Base-by-base conservation (phyloP, 768 basidiomycete genomes). In the Lactarius psammicola region DNA sequence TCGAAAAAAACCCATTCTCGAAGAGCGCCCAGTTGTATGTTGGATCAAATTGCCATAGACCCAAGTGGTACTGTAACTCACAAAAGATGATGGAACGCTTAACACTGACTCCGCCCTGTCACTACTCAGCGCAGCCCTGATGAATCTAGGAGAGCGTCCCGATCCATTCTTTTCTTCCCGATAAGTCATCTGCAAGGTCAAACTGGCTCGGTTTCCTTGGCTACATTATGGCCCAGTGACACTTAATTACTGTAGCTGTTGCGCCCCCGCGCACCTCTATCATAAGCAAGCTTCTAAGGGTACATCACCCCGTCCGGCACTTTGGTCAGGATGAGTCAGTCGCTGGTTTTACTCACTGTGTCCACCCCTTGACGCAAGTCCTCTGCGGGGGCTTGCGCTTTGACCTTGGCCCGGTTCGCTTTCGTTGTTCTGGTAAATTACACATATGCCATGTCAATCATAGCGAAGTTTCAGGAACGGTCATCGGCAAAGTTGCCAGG, bases 261-360 rank as follows among this genome's bases (percentile, higher is more conserved):
- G n/a, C 11, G 23, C 5, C 11, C 23, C 40, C 40, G 17, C 17
- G 1, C 23, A 15, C 26, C 3, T n/a, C n/a, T n/a, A n/a, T n/a
- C n/a, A n/a, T n/a, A n/a, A n/a, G n/a, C n/a, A n/a, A n/a, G n/a
- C n/a, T n/a, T 17, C 40, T 40, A 18, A 40, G 40, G 7, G 40
- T 5, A 40, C 40, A 4, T 23, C 23, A 13, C 15, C 23, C 3
- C 11, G 10, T 26, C n/a, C 46, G 5, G 10, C 10, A 10, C 44
- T 46, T 51, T 11, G 11, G 11, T 11, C 10, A 13, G 11, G 46
- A n/a, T 23, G 23, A 10, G 3, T 51, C 49, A 26, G 11, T 26
- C 17, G 40, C 13, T 2, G 4, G 26, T 51, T 51, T 26, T 51
- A 51, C 23, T n/a, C 18, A 75, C n/a, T 83, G 87, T 49, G 4